Conservation (phyloP, 768 basidiomycete species). For the Holtermannia corniformis region DNA sequence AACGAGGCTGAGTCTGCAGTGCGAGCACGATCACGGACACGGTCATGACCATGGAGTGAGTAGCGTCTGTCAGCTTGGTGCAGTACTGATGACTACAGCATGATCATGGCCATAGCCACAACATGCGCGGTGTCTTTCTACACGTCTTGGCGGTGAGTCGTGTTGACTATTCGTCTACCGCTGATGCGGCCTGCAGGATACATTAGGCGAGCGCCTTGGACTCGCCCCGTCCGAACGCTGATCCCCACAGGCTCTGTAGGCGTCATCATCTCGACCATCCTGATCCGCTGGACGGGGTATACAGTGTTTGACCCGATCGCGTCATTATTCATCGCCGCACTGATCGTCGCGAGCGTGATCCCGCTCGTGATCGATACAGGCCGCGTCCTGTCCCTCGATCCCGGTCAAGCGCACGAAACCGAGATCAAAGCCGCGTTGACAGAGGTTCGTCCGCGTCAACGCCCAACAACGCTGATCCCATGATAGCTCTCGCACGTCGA, state of each 20-base stretch:
- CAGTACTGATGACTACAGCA: not conserved
- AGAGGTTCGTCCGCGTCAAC: conserved; percentile 37
- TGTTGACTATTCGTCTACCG: not conserved
- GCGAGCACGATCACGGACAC: conserved; percentile 9
- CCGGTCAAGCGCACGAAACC: conserved; percentile 49
- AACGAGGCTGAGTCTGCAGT: conserved; percentile 5
- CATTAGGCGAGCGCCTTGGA: conserved; percentile 1
- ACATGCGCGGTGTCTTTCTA: conserved; percentile 89
- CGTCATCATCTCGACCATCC: conserved; percentile 77
- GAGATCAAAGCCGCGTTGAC: conserved; percentile 43
- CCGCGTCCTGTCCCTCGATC: conserved; percentile 72
- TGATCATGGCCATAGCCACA: conserved; percentile 54
- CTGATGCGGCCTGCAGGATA: conserved; percentile 10
- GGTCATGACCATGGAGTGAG: conserved; percentile 6
- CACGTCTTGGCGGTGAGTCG: conserved; percentile 82
- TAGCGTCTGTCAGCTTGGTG: not conserved
- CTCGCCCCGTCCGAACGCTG: not conserved
- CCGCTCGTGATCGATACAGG: conserved; percentile 93
- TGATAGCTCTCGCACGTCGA: conserved; percentile 35
- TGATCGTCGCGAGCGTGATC: conserved; percentile 91
- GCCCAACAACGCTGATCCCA: not conserved
- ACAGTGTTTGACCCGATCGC: conserved; percentile 98
- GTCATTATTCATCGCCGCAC: conserved; percentile 83
- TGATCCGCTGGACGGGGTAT: conserved; percentile 95
- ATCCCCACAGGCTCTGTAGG: not conserved